A percentile compares a stretch with the other conserved stretches of the same genome.
Evolutionary conservation across 768 basidiomycete species (phyloP).

Genomic region (Kwoniella heveanensis): DNA sequence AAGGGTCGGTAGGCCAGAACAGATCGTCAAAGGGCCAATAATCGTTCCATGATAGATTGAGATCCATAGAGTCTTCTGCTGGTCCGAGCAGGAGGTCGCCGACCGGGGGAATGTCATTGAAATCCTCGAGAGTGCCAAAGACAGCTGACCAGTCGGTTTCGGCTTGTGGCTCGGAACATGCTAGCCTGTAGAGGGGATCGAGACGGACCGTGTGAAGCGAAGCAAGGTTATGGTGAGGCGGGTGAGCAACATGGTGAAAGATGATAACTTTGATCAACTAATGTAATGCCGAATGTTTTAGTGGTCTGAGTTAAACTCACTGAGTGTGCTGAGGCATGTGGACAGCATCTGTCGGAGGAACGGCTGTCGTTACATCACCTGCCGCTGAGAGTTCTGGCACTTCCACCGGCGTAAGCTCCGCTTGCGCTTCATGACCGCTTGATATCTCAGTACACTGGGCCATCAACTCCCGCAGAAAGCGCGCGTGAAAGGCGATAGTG

Average conservation of each 20-base stretch:
- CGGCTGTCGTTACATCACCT: not conserved
- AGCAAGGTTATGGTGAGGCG: too few species aligned
- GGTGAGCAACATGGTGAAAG: too few species aligned
- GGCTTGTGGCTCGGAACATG: not conserved
- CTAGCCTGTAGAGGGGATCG: too few species aligned
- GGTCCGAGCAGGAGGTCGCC: constrained; percentile 12
- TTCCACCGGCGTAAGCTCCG: not conserved
- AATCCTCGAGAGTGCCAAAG: not conserved
- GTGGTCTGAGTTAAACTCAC: too few species aligned
- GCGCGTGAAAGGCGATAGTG: constrained; percentile 18
- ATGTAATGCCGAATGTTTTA: too few species aligned
- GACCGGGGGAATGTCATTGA: not conserved
- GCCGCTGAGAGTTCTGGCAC: not conserved
- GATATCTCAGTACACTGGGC: not conserved
- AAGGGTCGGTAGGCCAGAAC: constrained; percentile 1
- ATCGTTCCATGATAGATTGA: constrained; percentile 14
- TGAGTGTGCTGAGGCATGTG: not conserved
- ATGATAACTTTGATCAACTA: too few species aligned
- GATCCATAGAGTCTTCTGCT: constrained; percentile 3
- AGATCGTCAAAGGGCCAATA: constrained; percentile 20
- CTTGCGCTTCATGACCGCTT: not conserved
- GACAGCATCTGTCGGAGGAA: not conserved
- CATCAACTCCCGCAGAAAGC: constrained; percentile 3
- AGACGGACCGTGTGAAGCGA: too few species aligned
- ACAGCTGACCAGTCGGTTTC: not conserved